phyloP scores from a whole-genome alignment of 2,329 filamentous ascomycete species.

The Aplosporella prunicola region DNA sequence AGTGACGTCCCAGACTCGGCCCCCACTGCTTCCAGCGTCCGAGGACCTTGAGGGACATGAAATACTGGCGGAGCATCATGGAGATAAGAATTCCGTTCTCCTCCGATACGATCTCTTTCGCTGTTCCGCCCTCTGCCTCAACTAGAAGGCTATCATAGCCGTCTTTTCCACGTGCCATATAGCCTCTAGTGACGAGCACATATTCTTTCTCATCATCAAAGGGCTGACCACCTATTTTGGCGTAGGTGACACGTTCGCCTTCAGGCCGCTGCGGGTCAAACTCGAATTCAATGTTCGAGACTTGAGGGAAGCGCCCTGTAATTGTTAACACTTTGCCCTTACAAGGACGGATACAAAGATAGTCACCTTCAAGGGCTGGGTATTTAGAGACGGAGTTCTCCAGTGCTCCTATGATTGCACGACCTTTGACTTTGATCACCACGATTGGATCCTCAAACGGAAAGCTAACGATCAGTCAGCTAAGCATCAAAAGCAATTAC shows the following conservation, averaged over 20 bases:
- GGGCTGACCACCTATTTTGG: slow-evolving; percentile 51
- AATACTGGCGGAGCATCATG: slow-evolving; percentile 81
- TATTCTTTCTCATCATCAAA: slow-evolving; percentile 58
- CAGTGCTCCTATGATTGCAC: slow-evolving; percentile 65
- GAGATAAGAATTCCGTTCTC: slow-evolving; percentile 83
- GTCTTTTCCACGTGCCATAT: slow-evolving; percentile 74
- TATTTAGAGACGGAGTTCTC: slow-evolving; percentile 77
- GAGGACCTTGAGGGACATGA: slow-evolving; percentile 73
- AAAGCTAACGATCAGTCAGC: slow-evolving; percentile 40
- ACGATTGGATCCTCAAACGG: slow-evolving; percentile 88
- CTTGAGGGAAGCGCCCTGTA: slow-evolving; percentile 62
- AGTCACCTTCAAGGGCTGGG: slow-evolving; percentile 64
- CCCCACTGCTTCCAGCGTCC: slow-evolving; percentile 70
- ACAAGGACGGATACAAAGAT: too few species aligned
- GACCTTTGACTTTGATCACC: slow-evolving; percentile 60
- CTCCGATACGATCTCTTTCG: slow-evolving; percentile 70
- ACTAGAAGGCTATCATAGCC: slow-evolving; percentile 29
- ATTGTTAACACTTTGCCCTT: slow-evolving; percentile 6
- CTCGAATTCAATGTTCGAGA: slow-evolving; percentile 69
- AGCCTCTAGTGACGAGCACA: slow-evolving; percentile 68
- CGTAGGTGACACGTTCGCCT: slow-evolving; percentile 54
- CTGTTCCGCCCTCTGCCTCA: slow-evolving; percentile 62
- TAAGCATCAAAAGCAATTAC: neutral
- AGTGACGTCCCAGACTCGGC: slow-evolving; percentile 52
- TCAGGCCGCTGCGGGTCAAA: slow-evolving; percentile 56